Conservation (phyloP, 768 basidiomycete species). For the Cyclocybe aegerita region DNA sequence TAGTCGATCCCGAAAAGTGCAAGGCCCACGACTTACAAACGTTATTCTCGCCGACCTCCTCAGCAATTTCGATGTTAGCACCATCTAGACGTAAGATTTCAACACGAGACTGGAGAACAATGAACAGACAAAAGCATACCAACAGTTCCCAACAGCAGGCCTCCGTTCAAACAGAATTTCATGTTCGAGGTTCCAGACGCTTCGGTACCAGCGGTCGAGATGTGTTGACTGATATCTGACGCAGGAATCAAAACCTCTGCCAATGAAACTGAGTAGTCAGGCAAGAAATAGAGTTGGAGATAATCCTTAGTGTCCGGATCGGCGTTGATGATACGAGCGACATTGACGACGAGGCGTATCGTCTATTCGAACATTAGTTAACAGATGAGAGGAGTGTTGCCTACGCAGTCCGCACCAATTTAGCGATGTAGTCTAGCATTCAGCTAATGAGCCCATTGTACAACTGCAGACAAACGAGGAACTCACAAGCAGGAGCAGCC, state of each 20-base stretch:
- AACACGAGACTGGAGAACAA: background rate
- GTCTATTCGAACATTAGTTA: constrained; percentile 42
- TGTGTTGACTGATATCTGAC: constrained; percentile 93
- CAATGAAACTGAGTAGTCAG: constrained; percentile 88
- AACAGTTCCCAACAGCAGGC: constrained; percentile 83
- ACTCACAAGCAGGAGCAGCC: constrained; percentile 88
- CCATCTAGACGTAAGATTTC: constrained; percentile 53
- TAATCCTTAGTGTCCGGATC: constrained; percentile 89
- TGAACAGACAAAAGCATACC: constrained; percentile 32
- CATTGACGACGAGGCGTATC: constrained; percentile 92
- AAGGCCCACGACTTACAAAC: constrained; percentile 65
- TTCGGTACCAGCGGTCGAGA: constrained; percentile 96
- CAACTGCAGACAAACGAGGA: background rate
- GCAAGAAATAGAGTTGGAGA: constrained; percentile 90
- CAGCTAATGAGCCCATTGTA: background rate
- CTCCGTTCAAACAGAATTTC: constrained; percentile 92
- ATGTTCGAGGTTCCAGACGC: constrained; percentile 81
- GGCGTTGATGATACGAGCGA: constrained; percentile 73
- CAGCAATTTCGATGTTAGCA: constrained; percentile 95
- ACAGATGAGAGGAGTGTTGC: background rate
- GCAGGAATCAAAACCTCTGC: constrained; percentile 89
- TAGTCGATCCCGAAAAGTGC: background rate
- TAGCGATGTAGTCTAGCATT: constrained; percentile 80
- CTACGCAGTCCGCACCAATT: constrained; percentile 50
- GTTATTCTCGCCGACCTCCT: constrained; percentile 86